phyloP scores from a whole-genome alignment of 345 rosid genomes.

The Gossypioides kirkii region DNA sequence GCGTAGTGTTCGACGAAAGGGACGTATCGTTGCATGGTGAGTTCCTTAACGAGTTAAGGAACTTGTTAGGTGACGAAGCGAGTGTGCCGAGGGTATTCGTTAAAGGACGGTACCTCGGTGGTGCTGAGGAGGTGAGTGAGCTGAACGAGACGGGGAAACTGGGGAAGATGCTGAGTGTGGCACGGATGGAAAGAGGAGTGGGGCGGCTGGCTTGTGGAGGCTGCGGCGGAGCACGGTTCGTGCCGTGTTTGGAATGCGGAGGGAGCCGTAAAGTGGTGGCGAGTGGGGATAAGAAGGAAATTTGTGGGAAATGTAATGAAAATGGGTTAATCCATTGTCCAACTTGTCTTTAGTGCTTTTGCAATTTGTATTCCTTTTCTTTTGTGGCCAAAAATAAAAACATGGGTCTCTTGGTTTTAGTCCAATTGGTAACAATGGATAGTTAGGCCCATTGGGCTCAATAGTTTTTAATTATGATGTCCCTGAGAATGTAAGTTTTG shows the following conservation, averaged over 20 bases:
- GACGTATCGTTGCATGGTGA: constrained; percentile 81
- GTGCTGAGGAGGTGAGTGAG: constrained; percentile 60
- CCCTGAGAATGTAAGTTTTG: no score
- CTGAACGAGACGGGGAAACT: constrained; percentile 67
- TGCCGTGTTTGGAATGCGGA: constrained; percentile 81
- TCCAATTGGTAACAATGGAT: no score
- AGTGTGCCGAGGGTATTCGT: constrained; percentile 72
- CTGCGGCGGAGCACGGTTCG: constrained; percentile 85
- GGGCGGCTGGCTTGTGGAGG: constrained; percentile 78
- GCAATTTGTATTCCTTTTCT: background rate
- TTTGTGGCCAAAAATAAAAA: background rate
- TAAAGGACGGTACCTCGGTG: constrained; percentile 81
- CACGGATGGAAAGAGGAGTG: constrained; percentile 58
- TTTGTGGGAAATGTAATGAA: constrained; percentile 78
- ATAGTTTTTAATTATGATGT: no score
- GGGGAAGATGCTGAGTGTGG: constrained; percentile 57
- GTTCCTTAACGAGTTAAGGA: constrained; percentile 59
- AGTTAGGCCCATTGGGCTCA: no score
- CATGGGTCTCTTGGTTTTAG: no score
- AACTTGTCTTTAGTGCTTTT: constrained; percentile 33
- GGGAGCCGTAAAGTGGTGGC: constrained; percentile 78
- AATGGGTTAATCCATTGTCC: constrained; percentile 81
- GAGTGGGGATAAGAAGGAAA: constrained; percentile 40
- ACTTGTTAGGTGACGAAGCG: constrained; percentile 41
- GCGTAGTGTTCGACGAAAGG: constrained; percentile 72